Percentiles rank a stretch among this genome's conserved stretches.
Conservation (phyloP, 148 eudicot genomes). For the Rhododendron henanense region DNA sequence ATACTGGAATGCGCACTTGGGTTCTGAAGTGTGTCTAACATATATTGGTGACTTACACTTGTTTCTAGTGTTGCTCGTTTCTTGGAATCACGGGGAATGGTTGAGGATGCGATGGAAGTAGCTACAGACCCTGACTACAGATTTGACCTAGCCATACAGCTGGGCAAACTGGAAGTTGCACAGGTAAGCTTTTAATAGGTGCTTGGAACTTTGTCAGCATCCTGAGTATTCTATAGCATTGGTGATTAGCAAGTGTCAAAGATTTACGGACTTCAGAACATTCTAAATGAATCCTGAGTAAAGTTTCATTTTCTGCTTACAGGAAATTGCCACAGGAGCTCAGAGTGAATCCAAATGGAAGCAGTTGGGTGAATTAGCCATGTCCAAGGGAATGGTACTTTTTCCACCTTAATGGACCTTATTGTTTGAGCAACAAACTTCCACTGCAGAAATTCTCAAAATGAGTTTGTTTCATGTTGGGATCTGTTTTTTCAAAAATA, state of each 20-base stretch:
- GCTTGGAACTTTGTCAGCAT: slow-evolving; percentile 2
- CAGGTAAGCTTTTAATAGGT: slow-evolving; percentile 43
- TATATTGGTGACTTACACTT: slow-evolving; percentile 4
- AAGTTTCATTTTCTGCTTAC: slow-evolving; percentile 21
- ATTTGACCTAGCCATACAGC: slow-evolving; percentile 98
- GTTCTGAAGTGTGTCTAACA: neutral
- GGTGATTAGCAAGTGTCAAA: neutral
- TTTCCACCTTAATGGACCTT: neutral
- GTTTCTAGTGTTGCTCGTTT: slow-evolving; percentile 76
- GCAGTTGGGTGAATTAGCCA: slow-evolving; percentile 97
- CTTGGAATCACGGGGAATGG: slow-evolving; percentile 93
- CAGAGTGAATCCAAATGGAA: slow-evolving; percentile 96
- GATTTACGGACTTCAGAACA: neutral
- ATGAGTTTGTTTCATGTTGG: neutral
- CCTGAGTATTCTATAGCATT: neutral
- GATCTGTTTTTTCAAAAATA: neutral
- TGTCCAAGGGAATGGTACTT: slow-evolving; percentile 90
- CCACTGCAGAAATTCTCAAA: neutral
- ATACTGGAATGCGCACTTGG: neutral
- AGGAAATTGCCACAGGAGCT: slow-evolving; percentile 91
- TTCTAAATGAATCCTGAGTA: neutral
- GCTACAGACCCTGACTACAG: slow-evolving; percentile 98
- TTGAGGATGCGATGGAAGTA: slow-evolving; percentile 92
- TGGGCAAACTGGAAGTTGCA: slow-evolving; percentile 83
- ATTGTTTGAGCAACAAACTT: neutral